Percentiles rank a stretch among this genome's conserved stretches.
Conservation (phyloP, 192 early-diverging fungal species). For the Powellomyces hirtus region DNA sequence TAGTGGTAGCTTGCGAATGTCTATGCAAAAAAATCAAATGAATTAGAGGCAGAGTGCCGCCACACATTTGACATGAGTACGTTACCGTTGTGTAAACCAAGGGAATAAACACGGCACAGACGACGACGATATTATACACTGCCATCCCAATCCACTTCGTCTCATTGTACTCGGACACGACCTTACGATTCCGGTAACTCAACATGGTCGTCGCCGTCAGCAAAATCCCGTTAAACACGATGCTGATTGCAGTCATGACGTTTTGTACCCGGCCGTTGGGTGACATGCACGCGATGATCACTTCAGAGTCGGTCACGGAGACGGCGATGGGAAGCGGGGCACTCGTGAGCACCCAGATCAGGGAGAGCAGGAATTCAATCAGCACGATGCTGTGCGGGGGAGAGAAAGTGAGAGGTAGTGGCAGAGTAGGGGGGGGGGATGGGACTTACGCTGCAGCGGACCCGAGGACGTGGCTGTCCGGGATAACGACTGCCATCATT, state of each 20-base stretch:
- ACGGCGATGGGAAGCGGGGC: background rate
- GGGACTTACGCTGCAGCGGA: constrained; percentile 3
- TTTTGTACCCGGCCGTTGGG: background rate
- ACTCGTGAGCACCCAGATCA: constrained; percentile 3
- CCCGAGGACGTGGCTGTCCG: background rate
- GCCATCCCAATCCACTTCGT: constrained; percentile 21
- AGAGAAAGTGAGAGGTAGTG: too few species aligned
- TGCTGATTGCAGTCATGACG: constrained; percentile 1
- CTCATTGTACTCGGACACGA: constrained; percentile 19
- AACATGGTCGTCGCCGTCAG: constrained; percentile 3
- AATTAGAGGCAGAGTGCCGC: too few species aligned
- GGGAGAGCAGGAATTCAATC: background rate
- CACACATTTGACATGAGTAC: too few species aligned
- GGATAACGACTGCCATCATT: background rate
- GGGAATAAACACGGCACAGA: background rate
- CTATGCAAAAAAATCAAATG: background rate
- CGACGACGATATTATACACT: constrained; percentile 15
- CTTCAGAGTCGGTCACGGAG: background rate
- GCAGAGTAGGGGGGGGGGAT: too few species aligned
- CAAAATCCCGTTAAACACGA: constrained; percentile 6
- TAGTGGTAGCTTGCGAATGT: background rate
- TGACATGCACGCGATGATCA: background rate
- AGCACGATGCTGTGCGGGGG: background rate
- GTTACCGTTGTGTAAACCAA: constrained; percentile 15
- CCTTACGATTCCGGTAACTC: constrained; percentile 7